These are phyloP conservation scores for Astrothelium subdiscretum DNA, from an alignment of 495 filamentous ascomycete genomes.

Conservation along the genomic window DNA sequence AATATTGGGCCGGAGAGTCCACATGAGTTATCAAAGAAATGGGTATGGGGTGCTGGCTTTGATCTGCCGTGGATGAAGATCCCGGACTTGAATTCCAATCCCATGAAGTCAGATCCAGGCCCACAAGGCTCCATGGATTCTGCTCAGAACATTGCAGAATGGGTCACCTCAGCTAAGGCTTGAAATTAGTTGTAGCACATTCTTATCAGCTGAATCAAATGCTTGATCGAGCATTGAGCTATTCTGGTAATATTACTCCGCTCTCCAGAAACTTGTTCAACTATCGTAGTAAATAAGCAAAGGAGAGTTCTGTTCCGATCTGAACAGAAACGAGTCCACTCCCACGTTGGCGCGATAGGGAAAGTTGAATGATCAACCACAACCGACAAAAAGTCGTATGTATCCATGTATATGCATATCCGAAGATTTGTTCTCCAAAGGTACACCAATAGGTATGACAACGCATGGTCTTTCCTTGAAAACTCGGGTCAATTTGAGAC, in stretches of 20 bases:
- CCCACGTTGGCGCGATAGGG: no score
- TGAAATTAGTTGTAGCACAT: not conserved
- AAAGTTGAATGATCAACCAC: no score
- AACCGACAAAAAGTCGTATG: no score
- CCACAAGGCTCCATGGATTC: not conserved
- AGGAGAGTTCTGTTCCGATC: not conserved
- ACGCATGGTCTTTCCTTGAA: not conserved
- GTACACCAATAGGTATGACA: no score
- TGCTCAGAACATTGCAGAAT: not conserved
- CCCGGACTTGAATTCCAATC: not conserved
- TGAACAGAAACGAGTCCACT: no score
- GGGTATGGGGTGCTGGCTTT: conserved; percentile 1
- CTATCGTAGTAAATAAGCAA: not conserved
- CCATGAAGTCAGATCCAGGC: not conserved
- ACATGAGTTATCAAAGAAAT: not conserved
- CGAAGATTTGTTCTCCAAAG: no score
- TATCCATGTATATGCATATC: no score
- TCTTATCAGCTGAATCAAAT: not conserved
- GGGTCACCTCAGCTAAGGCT: not conserved
- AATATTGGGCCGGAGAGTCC: conserved; percentile 4
- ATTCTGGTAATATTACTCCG: not conserved
- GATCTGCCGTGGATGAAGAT: not conserved
- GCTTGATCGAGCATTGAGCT: not conserved
- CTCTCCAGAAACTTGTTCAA: not conserved
- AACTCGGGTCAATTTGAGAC: not conserved